A percentile compares a stretch with the other conserved stretches of the same genome.
Evolutionary conservation across 208 protist species (phyloP).

Genomic region (Novymonas esmeraldas): DNA sequence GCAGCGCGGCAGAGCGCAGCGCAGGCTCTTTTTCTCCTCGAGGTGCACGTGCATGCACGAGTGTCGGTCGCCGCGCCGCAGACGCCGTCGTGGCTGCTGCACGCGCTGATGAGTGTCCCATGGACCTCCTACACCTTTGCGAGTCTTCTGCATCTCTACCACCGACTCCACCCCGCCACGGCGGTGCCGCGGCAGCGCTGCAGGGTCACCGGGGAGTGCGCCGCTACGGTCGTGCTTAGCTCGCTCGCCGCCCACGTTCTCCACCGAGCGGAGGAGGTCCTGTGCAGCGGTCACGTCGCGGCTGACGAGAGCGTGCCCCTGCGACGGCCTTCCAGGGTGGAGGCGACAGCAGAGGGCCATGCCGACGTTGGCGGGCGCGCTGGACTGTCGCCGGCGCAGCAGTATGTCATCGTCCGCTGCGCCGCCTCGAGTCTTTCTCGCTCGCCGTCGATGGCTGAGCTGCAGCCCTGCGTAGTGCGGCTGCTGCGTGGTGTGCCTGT

Average conservation of each 20-base stretch:
- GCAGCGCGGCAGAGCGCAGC: neutral
- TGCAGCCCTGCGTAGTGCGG: neutral
- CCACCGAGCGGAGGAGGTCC: neutral
- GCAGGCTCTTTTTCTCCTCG: slow-evolving; percentile 20
- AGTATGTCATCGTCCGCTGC: slow-evolving; percentile 7
- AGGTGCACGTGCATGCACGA: slow-evolving; percentile 19
- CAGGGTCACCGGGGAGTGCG: neutral
- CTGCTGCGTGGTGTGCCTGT: neutral
- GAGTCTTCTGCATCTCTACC: slow-evolving; percentile 18
- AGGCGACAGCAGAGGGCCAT: no score
- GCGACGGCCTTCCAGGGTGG: no score
- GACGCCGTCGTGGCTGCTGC: slow-evolving; percentile 13
- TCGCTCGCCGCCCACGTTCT: neutral
- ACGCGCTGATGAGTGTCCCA: neutral
- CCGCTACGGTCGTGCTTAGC: neutral
- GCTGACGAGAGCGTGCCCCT: no score
- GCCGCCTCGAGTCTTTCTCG: neutral
- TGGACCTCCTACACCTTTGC: neutral
- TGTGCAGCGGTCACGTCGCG: no score
- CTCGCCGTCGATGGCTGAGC: neutral
- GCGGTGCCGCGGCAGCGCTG: neutral
- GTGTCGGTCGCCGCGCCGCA: slow-evolving; percentile 13
- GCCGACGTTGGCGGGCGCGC: neutral
- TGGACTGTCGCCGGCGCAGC: neutral
- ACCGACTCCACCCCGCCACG: slow-evolving; percentile 4